Evolutionary conservation across 305 asterid species (phyloP), one percentile per base, ranked within the genome.

Genomic region (Rubia tinctorum): DNA sequence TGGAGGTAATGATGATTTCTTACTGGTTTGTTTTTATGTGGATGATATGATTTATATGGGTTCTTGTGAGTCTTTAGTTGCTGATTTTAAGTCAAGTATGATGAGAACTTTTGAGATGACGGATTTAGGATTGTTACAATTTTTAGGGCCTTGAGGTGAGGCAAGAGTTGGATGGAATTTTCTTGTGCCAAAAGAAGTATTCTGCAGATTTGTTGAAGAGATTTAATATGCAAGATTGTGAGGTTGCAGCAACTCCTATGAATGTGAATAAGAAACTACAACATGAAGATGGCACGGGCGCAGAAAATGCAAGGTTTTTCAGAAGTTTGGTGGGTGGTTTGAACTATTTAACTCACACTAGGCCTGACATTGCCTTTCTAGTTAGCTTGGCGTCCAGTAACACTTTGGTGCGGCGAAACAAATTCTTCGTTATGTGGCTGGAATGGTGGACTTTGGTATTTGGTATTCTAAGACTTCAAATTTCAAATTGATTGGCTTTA

Each of bases 311-410:
- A 3, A 66, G 53, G 6, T 0, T 14, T n/a, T 72, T 45, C 14
- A 45, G 75, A 61, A 59, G 65, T 20, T 25, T 75, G 2, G 61
- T 80, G 60, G 63, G 69, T 20, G 74, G 75, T 12, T 59, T 76
- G 17, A 72, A 18, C 39, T 76, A 72, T 23, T 34, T 76, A 25
- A 39, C 65, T 27, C 2, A 18, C 4, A 22, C 67, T 4, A 10
- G 23, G 8, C 71, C 60, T 0, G 12, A 75, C 11, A 63, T 72
- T 34, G 27, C 72, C 7, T 71, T 66, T 27, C 37, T 6, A 13
- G 43, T 66, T 15, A 62, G 75, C 4, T 22, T 59, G 4, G 25
- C 49, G 8, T 37, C 13, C 53, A 73, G 47, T 39, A 30, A 39
- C 68, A 76, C 18, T 65, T 64, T 20, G 49, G 44, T 59, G 66